A percentile compares a stretch with the other conserved stretches of the same genome.
These are phyloP conservation scores for Ophiostoma ulmi DNA, from an alignment of 2,329 filamentous ascomycete genomes.

Conservation along the genomic window DNA sequence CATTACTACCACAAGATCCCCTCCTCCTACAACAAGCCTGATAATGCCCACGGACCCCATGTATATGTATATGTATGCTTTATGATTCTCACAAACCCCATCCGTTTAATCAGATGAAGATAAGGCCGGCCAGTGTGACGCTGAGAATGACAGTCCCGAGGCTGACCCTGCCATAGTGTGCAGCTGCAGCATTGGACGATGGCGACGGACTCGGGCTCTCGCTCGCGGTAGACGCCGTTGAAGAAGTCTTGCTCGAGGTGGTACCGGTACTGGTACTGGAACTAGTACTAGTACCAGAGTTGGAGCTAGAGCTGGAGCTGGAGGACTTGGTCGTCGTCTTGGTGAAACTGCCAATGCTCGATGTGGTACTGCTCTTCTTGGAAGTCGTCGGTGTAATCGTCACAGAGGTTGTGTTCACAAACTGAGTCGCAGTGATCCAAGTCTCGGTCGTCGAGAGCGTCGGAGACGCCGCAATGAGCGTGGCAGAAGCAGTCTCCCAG, in stretches of 20 bases:
- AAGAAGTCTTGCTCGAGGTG: conserved; percentile 3
- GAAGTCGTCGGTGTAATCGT: conserved; percentile 3
- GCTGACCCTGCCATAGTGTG: neutral
- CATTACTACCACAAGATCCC: too few relatives aligned
- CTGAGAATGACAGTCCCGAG: neutral
- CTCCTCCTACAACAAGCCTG: too few relatives aligned
- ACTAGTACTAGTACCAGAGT: too few relatives aligned
- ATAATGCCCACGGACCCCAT: too few relatives aligned
- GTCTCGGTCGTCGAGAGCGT: neutral
- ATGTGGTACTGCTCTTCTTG: conserved; percentile 2
- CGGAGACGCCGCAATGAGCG: neutral
- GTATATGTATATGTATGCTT: too few relatives aligned
- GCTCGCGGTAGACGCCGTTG: neutral
- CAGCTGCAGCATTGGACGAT: neutral
- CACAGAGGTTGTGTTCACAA: conserved; percentile 15
- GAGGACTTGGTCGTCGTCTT: conserved; percentile 6
- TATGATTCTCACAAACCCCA: too few relatives aligned
- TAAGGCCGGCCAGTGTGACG: neutral
- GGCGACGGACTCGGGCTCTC: conserved; percentile 4
- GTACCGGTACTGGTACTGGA: too few relatives aligned
- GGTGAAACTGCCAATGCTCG: conserved; percentile 2
- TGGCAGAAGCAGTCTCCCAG: neutral
- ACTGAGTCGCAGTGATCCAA: neutral
- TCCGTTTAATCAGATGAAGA: neutral
- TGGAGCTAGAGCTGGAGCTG: neutral